Conservation (phyloP, 371 early-diverging fungal genomes). For the Batkoa obscura region DNA sequence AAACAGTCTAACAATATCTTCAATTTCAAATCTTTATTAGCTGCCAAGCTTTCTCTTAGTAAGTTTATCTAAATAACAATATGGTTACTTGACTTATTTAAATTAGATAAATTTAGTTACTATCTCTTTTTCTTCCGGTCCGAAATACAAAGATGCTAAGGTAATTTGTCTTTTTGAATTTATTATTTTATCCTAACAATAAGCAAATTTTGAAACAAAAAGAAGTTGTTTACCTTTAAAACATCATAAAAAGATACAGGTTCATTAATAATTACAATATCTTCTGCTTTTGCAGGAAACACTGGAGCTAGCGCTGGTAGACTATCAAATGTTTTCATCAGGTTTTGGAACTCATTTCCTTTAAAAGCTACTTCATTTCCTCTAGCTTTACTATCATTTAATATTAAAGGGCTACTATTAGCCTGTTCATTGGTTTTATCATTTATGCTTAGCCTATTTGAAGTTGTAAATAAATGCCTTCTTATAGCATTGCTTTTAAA, state of each 20-base stretch:
- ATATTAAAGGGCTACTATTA: no score
- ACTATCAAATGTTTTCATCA: neutral
- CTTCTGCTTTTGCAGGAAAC: neutral
- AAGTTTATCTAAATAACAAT: constrained; percentile 23
- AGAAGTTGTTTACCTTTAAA: neutral
- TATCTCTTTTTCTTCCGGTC: neutral
- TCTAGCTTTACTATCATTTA: no score
- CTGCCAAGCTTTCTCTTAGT: constrained; percentile 29
- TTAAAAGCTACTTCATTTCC: neutral
- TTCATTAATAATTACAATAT: neutral
- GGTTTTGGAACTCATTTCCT: neutral
- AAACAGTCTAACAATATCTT: constrained; percentile 66
- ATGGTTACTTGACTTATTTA: neutral
- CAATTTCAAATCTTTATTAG: constrained; percentile 30
- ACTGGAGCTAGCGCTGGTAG: neutral
- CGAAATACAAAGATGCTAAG: neutral
- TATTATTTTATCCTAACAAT: constrained; percentile 1
- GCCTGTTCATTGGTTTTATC: no score
- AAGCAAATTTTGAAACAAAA: no score
- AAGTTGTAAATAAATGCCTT: no score
- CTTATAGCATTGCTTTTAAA: no score
- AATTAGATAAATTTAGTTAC: neutral
- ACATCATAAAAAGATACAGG: neutral
- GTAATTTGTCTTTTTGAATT: neutral
- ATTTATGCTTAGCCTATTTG: no score